Percentiles rank a stretch among this genome's conserved stretches.
Evolutionary conservation across 2,329 filamentous ascomycete genomes (phyloP).

Genomic region (Emergomyces pasteurianus): DNA sequence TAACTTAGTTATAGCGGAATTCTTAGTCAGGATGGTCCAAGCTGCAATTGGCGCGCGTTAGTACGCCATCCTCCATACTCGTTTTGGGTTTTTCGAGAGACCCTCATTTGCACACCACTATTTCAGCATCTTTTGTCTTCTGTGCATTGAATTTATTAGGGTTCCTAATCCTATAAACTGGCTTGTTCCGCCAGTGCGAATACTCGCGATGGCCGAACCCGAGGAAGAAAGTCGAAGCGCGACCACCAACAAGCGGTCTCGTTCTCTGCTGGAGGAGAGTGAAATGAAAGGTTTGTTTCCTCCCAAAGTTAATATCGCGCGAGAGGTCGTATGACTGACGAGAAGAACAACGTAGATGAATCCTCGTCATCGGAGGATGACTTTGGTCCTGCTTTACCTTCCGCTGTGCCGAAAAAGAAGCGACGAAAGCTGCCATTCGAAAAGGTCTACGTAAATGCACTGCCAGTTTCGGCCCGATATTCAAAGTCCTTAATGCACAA

Average conservation of each 20-base stretch:
- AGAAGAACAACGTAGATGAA: constrained; percentile 14
- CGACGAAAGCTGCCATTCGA: constrained; percentile 83
- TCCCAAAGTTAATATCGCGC: constrained; percentile 24
- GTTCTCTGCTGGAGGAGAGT: constrained; percentile 41
- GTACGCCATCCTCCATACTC: too few relatives aligned
- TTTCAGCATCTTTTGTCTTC: background rate
- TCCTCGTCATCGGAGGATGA: constrained; percentile 76
- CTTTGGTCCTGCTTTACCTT: constrained; percentile 83
- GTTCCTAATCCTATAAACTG: background rate
- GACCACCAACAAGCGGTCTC: constrained; percentile 43
- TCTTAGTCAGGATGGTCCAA: constrained; percentile 4
- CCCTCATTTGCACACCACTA: background rate
- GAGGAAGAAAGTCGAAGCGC: constrained; percentile 6
- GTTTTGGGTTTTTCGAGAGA: background rate
- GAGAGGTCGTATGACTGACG: background rate
- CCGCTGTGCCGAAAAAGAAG: constrained; percentile 77
- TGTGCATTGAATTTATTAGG: background rate
- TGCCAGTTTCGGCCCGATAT: constrained; percentile 71
- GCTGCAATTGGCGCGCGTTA: constrained; percentile 3
- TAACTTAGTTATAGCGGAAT: background rate
- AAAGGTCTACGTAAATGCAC: constrained; percentile 83
- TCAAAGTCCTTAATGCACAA: constrained; percentile 98
- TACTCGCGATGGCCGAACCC: constrained; percentile 18
- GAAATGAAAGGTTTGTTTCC: constrained; percentile 7
- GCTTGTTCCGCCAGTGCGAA: too few relatives aligned